Percentiles rank a stretch among this genome's conserved stretches.
Conservation (phyloP, 2,329 filamentous ascomycete species). For the Cryoendolithus antarcticus region DNA sequence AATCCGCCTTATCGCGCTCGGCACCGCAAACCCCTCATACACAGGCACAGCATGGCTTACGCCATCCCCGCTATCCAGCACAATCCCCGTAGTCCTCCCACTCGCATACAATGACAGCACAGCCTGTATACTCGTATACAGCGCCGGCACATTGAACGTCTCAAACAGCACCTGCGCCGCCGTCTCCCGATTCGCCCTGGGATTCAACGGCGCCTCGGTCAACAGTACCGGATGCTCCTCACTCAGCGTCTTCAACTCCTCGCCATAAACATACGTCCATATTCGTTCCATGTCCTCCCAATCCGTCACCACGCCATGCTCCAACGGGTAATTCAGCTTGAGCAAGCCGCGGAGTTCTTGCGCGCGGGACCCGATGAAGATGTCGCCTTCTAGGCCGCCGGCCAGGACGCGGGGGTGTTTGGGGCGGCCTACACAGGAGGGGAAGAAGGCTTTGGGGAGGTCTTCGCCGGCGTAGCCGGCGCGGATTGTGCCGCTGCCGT, state of each 20-base stretch:
- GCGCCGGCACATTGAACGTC: conserved; percentile 92
- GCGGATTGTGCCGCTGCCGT: conserved; percentile 93
- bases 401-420: conserved; percentile 92
- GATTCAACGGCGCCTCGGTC: conserved; percentile 92
- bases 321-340: conserved; percentile 90
- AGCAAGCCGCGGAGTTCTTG: conserved; percentile 82
- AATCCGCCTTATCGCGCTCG: conserved; percentile 86
- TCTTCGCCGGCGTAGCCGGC: conserved; percentile 96
- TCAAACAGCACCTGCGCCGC: conserved; percentile 97
- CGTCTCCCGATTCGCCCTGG: conserved; percentile 86
- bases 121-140: conserved; percentile 95
- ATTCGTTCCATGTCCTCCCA: conserved; percentile 99
- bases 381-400: conserved; percentile 90
- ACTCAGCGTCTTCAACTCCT: conserved; percentile 89
- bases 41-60: conserved; percentile 96
- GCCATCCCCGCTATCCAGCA: conserved; percentile 88
- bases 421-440: conserved; percentile 89
- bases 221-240: conserved; percentile 97
- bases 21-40: conserved; percentile 95
- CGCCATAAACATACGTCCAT: conserved; percentile 95
- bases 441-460: conserved; percentile 91
- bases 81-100: conserved; percentile 88
- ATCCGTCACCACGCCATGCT: conserved; percentile 96
- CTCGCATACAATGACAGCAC: conserved; percentile 93
- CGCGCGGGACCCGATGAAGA: conserved; percentile 89